These are phyloP conservation scores for Conringia planisiliqua DNA, from an alignment of 345 rosid genomes.

Conservation along the genomic window DNA sequence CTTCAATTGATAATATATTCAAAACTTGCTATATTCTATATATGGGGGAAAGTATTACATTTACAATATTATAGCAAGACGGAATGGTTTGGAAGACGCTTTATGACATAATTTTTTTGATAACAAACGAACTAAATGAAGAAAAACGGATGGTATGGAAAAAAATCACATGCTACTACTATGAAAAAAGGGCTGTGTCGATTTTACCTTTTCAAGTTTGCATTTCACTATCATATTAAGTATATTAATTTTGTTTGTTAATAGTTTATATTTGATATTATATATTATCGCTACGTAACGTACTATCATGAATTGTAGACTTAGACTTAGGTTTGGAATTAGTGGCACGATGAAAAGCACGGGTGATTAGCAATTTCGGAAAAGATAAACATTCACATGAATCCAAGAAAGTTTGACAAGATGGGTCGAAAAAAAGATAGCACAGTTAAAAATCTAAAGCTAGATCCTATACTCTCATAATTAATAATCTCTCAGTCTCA, in stretches of 20 bases:
- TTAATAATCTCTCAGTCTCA: too few species aligned
- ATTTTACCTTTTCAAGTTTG: neutral
- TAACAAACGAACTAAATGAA: neutral
- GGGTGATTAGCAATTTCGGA: neutral
- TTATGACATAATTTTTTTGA: neutral
- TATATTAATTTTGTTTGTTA: neutral
- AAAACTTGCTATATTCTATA: neutral
- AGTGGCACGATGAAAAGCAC: slow-evolving; percentile 21
- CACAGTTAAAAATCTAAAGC: slow-evolving; percentile 2
- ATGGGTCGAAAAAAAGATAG: slow-evolving; percentile 4
- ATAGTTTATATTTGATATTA: neutral
- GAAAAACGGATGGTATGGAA: slow-evolving; percentile 9
- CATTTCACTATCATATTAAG: neutral
- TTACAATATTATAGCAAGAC: slow-evolving; percentile 6
- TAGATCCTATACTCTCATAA: neutral
- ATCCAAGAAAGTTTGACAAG: slow-evolving; percentile 24
- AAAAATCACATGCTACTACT: slow-evolving; percentile 22
- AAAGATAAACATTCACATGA: slow-evolving; percentile 14
- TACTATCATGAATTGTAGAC: slow-evolving; percentile 9
- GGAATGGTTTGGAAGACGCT: slow-evolving; percentile 4
- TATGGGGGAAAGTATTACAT: neutral
- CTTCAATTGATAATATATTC: neutral
- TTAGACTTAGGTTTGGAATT: slow-evolving; percentile 13
- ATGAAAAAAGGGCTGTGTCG: slow-evolving; percentile 18
- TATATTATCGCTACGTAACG: neutral